Percentiles rank a stretch among this genome's conserved stretches.
phyloP scores from a whole-genome alignment of 352 stramenopile species.

The Phytopythium cucurbitacearum region DNA sequence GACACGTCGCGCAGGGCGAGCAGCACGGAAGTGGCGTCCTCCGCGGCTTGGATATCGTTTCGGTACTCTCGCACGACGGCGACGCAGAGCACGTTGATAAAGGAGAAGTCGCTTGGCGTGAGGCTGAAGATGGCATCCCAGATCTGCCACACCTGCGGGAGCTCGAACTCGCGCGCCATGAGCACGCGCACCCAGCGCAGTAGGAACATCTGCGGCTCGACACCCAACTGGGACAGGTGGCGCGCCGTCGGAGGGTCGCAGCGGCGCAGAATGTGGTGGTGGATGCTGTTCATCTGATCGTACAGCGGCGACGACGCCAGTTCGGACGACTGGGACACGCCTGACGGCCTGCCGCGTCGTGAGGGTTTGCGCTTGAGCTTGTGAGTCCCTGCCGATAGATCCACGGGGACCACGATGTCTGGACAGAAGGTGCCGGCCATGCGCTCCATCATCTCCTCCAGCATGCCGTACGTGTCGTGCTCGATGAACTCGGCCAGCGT shows the following conservation, averaged over 20 bases:
- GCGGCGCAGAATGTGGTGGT: slow-evolving; percentile 53
- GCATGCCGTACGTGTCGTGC: slow-evolving; percentile 58
- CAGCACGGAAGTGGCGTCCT: slow-evolving; percentile 58
- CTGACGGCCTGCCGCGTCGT: not conserved
- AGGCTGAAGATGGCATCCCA: slow-evolving; percentile 79
- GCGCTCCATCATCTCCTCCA: slow-evolving; percentile 70
- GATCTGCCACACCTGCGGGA: slow-evolving; percentile 69
- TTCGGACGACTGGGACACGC: slow-evolving; percentile 15
- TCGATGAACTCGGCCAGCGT: slow-evolving; percentile 45
- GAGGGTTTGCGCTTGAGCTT: not conserved
- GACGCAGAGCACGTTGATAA: slow-evolving; percentile 78
- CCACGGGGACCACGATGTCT: slow-evolving; percentile 9
- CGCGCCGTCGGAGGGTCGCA: slow-evolving; percentile 59
- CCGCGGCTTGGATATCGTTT: slow-evolving; percentile 51
- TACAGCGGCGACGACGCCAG: slow-evolving; percentile 43
- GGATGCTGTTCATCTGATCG: slow-evolving; percentile 73
- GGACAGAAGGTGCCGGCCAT: slow-evolving; percentile 73
- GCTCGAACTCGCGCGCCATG: slow-evolving; percentile 73
- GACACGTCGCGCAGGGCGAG: slow-evolving; percentile 54
- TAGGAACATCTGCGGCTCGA: slow-evolving; percentile 72
- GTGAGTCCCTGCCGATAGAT: not conserved
- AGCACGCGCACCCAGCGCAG: slow-evolving; percentile 73
- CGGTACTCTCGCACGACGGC: slow-evolving; percentile 62
- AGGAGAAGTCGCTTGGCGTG: slow-evolving; percentile 64
- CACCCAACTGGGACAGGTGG: slow-evolving; percentile 36